Conservation (phyloP, 2,329 filamentous ascomycete genomes). For the Ceratocystis ficicola region DNA sequence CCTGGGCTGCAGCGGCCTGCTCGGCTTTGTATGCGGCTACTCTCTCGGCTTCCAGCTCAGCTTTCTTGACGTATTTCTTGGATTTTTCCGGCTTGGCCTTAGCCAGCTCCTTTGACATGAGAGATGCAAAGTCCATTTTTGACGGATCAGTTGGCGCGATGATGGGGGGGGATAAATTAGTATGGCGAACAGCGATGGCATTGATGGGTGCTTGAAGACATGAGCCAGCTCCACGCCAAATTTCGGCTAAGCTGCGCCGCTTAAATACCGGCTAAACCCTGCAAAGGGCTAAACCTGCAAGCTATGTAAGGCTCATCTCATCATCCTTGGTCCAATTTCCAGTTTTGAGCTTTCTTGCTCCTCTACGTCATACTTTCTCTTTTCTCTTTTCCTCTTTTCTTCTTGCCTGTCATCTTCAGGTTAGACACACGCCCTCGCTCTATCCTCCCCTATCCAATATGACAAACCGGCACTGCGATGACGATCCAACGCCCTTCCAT, state of each 20-base stretch:
- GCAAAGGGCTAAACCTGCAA: not conserved
- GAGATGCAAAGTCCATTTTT: constrained; percentile 84
- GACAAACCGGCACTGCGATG: constrained; percentile 14
- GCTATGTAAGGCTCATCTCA: too few species aligned
- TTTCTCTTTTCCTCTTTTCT: too few species aligned
- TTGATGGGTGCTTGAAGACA: not conserved
- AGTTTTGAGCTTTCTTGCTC: not conserved
- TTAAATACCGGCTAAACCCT: constrained; percentile 7
- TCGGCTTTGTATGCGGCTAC: constrained; percentile 69
- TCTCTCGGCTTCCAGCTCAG: constrained; percentile 74
- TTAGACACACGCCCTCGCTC: too few species aligned
- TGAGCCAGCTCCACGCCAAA: too few species aligned
- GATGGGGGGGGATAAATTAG: not conserved
- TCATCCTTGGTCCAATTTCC: too few species aligned
- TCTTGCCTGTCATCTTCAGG: too few species aligned
- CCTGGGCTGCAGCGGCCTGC: constrained; percentile 59
- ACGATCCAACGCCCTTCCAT: constrained; percentile 60
- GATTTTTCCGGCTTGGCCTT: constrained; percentile 52
- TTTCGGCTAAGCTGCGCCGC: not conserved
- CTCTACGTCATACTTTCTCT: not conserved
- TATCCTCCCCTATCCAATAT: constrained; percentile 23
- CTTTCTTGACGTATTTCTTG: constrained; percentile 71
- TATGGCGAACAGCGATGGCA: not conserved
- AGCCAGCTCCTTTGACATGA: constrained; percentile 88
- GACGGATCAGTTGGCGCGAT: not conserved